Evolutionary conservation across 192 early-diverging fungal species (phyloP).

Genomic region (Coemansia sp.): DNA sequence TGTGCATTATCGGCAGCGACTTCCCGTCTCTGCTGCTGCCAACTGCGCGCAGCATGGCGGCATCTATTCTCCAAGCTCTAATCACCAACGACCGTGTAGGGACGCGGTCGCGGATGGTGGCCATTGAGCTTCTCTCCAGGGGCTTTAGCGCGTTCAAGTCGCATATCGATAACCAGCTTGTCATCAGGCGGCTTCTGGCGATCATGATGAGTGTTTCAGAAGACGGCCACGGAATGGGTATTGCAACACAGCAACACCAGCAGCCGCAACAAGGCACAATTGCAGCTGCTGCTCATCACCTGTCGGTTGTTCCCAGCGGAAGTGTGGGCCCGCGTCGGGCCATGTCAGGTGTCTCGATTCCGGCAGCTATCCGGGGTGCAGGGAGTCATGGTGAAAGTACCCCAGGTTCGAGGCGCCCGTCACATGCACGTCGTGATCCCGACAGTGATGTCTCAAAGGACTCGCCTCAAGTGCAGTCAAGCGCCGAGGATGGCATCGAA

Average conservation of each 20-base stretch:
- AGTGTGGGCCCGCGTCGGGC: conserved; percentile 15
- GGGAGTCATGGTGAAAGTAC: conserved; percentile 3
- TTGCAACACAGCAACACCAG: neutral
- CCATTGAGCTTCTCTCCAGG: conserved; percentile 45
- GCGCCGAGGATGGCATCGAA: too few relatives aligned
- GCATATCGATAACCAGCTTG: conserved; percentile 38
- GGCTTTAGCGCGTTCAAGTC: conserved; percentile 45
- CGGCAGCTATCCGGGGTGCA: conserved; percentile 3
- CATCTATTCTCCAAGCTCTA: conserved; percentile 43
- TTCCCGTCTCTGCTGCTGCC: conserved; percentile 43
- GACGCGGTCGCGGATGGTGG: conserved; percentile 27
- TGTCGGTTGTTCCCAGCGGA: neutral
- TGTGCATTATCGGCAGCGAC: conserved; percentile 47
- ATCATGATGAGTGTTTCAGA: conserved; percentile 31
- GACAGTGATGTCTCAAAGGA: too few relatives aligned
- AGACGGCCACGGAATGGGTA: conserved; percentile 9
- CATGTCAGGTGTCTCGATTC: conserved; percentile 26
- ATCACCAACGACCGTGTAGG: conserved; percentile 12
- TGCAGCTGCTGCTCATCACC: neutral
- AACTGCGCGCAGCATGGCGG: conserved; percentile 48
- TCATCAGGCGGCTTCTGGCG: conserved; percentile 31
- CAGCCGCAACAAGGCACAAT: neutral
- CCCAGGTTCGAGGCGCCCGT: conserved; percentile 5
- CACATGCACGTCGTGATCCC: neutral
- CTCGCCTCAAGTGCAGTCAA: too few relatives aligned